These are phyloP conservation scores for Cenchrus fungigraminus DNA, from an alignment of 176 grass and related monocot species.

Conservation along the genomic window DNA sequence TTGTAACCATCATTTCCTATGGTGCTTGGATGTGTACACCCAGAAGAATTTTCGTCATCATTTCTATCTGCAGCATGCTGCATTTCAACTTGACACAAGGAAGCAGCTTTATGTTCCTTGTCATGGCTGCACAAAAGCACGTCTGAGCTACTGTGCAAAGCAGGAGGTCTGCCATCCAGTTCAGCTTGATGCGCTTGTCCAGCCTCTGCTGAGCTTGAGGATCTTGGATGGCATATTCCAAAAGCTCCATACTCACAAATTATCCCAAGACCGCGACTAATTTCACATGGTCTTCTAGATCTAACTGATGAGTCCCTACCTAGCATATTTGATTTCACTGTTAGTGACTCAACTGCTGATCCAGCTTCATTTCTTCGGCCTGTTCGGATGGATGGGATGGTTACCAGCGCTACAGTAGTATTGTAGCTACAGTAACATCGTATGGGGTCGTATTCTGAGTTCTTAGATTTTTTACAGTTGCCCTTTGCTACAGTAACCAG, in stretches of 20 bases:
- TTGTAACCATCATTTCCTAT: slow-evolving; percentile 55
- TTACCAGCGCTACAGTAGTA: no score
- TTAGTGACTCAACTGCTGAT: slow-evolving; percentile 47
- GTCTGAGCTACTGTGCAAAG: slow-evolving; percentile 60
- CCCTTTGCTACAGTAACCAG: no score
- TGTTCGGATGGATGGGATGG: no score
- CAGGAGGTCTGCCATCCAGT: slow-evolving; percentile 50
- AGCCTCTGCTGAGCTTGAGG: slow-evolving; percentile 24
- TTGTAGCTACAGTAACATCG: no score
- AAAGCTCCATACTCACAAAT: slow-evolving; percentile 47
- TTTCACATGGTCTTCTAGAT: neutral
- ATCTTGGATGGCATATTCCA: slow-evolving; percentile 12
- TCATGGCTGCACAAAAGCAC: slow-evolving; percentile 50
- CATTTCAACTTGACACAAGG: slow-evolving; percentile 34
- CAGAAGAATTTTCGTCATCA: slow-evolving; percentile 67
- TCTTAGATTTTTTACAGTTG: no score
- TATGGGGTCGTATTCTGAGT: no score
- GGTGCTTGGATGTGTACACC: slow-evolving; percentile 48
- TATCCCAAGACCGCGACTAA: slow-evolving; percentile 30
- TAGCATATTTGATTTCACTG: slow-evolving; percentile 47
- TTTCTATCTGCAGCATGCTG: slow-evolving; percentile 69
- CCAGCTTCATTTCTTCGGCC: slow-evolving; percentile 20
- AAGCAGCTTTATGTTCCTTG: slow-evolving; percentile 40
- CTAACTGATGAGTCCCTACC: slow-evolving; percentile 32
- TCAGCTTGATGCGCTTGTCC: slow-evolving; percentile 50